Percentiles rank a stretch among this genome's conserved stretches.
These are phyloP conservation scores for Termitomyces sp. DNA, from an alignment of 768 basidiomycete species.

Conservation along the genomic window DNA sequence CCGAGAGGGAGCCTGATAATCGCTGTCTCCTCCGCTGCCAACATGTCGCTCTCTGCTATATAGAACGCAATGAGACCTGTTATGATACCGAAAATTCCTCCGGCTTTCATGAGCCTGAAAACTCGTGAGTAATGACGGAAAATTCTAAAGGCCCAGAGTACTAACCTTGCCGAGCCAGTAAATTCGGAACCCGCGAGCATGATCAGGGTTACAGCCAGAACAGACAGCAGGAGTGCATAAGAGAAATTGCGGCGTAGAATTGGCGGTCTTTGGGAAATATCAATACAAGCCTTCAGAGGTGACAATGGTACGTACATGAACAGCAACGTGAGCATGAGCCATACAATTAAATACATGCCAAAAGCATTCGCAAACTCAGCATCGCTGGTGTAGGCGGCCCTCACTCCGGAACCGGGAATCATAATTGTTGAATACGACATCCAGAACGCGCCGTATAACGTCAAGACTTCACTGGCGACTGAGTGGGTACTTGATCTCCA, in stretches of 20 bases:
- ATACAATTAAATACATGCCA: conserved; percentile 62
- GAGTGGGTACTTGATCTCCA: neutral
- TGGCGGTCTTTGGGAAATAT: conserved; percentile 15
- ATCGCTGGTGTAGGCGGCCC: conserved; percentile 37
- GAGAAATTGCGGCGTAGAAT: conserved; percentile 21
- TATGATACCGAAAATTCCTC: conserved; percentile 26
- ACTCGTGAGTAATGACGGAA: neutral
- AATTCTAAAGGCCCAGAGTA: neutral
- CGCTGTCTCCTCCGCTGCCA: conserved; percentile 24
- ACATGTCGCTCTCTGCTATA: conserved; percentile 24
- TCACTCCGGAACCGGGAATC: conserved; percentile 60
- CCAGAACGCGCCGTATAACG: conserved; percentile 77
- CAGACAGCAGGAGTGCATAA: conserved; percentile 21
- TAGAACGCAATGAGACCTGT: conserved; percentile 29
- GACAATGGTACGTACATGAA: conserved; percentile 41
- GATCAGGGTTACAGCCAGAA: conserved; percentile 22
- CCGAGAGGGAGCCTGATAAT: conserved; percentile 22
- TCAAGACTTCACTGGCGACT: conserved; percentile 43
- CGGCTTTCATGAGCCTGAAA: conserved; percentile 18
- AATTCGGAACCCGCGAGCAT: conserved; percentile 22
- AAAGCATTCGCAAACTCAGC: conserved; percentile 49
- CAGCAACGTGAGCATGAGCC: conserved; percentile 62
- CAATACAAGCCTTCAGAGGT: neutral
- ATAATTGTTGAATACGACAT: conserved; percentile 68
- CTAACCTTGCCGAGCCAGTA: conserved; percentile 13